Percentiles rank a stretch among this genome's conserved stretches.
phyloP scores from a whole-genome alignment of 164 flowering plant genomes.

The Aristolochia contorta region DNA sequence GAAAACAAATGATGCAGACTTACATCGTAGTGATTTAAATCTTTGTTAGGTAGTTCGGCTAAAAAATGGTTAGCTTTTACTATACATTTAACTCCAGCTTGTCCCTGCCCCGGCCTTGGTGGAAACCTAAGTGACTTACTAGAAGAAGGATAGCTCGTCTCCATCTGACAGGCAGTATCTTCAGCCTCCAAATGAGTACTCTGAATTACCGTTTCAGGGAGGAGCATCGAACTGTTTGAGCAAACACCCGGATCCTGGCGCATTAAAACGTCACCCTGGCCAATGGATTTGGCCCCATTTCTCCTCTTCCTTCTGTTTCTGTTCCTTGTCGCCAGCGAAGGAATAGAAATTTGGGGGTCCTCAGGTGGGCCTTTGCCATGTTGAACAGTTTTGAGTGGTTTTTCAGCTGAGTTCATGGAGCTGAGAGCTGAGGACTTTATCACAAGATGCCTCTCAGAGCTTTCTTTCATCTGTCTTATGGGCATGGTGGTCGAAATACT shows the following conservation, averaged over 20 bases:
- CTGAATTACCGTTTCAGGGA: background rate
- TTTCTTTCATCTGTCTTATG: slow-evolving; percentile 75
- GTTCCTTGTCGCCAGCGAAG: slow-evolving; percentile 40
- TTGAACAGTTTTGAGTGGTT: slow-evolving; percentile 41
- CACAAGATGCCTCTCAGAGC: slow-evolving; percentile 70
- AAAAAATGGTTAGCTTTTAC: slow-evolving; percentile 97
- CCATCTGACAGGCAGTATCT: slow-evolving; percentile 26
- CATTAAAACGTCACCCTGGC: slow-evolving; percentile 46
- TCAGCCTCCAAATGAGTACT: slow-evolving; percentile 27
- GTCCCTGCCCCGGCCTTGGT: slow-evolving; percentile 77
- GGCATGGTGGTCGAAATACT: slow-evolving; percentile 41
- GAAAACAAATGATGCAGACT: slow-evolving; percentile 16
- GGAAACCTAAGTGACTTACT: slow-evolving; percentile 65
- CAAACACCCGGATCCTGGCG: slow-evolving; percentile 54
- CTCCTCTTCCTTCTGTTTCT: slow-evolving; percentile 54
- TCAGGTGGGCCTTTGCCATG: slow-evolving; percentile 63
- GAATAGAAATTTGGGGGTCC: slow-evolving; percentile 23
- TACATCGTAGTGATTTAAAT: slow-evolving; percentile 91
- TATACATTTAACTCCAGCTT: slow-evolving; percentile 70
- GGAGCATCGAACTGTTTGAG: slow-evolving; percentile 6
- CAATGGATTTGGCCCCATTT: slow-evolving; percentile 57
- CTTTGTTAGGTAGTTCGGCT: slow-evolving; percentile 75
- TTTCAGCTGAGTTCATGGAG: slow-evolving; percentile 40
- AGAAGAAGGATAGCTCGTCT: slow-evolving; percentile 54
- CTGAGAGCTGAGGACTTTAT: slow-evolving; percentile 50